Evolutionary conservation across 2,329 filamentous ascomycete genomes (phyloP), one percentile per base, ranked within the genome.

Genomic region (Hypoxylon sp.): DNA sequence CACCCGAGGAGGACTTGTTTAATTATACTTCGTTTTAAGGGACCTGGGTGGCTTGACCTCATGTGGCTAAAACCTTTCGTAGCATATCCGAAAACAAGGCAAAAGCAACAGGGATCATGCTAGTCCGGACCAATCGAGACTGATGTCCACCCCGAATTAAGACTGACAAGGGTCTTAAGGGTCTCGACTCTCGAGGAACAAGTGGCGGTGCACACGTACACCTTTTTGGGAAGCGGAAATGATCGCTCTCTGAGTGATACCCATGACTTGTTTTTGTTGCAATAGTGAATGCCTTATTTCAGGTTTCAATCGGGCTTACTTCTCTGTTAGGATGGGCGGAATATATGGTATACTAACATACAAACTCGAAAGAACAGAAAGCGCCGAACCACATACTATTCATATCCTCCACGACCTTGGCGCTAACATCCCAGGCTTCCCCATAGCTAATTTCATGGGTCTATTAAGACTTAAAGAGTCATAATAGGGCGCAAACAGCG

Each of bases 181-280:
- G 53, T 60, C 51, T 48, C 38, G 38, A 60, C 51, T 63, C 50
- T 70, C 36, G 25, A 62, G 53, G 45, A 53, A 69, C 65, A 69
- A 72, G 75, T 77, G 75, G 75, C 74, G 74, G 75, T 77, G 75
- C 75, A 70, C 61, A 72, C 73, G 71, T 71, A 68, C 36, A 55
- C 57, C 67, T 49, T 46, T 50, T 57, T 46, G 63, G 36, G 65
- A 60, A 57, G 55, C 65, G 68, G 74, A 71, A 68, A 68, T 71
- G 72, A 73, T 74, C 60, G 63, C 23, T 71, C 50, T 58, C 38
- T 30, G 60, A 53, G 58, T 67, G 63, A 56, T 53, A 62, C 51
- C 38, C n/a, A 64, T 60, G 50, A 59, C 50, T 30, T 64, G 51
- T 49, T 59, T 57, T 34, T 34, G 55, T 61, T 43, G 57, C 19